phyloP scores from a whole-genome alignment of 1,139 yeast genomes.

The Suhomyces anneliseae region DNA sequence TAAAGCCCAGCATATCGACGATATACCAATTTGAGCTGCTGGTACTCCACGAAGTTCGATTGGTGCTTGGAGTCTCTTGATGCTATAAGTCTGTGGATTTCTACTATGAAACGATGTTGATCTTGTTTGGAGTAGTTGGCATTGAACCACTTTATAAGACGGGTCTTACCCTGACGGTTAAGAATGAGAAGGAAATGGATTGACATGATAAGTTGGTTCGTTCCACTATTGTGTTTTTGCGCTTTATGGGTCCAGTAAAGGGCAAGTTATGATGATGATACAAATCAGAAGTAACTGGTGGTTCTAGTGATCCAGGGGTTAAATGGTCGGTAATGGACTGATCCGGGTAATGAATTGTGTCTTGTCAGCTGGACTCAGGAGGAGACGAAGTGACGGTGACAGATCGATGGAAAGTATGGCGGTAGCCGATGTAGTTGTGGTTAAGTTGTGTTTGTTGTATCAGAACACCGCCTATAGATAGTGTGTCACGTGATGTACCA shows the following conservation, averaged over 20 bases:
- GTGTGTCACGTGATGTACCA: too few species aligned
- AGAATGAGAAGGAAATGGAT: constrained; percentile 78
- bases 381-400: too few species aligned
- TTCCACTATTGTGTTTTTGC: background rate
- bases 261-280: too few species aligned
- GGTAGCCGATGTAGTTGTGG: too few species aligned
- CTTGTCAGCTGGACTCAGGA: too few species aligned
- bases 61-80: constrained; percentile 84
- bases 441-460: too few species aligned
- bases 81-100: constrained; percentile 79
- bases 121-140: constrained; percentile 40
- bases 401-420: too few species aligned
- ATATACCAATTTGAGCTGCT: constrained; percentile 74
- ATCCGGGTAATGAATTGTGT: too few species aligned
- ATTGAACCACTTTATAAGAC: constrained; percentile 80
- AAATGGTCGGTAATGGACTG: too few species aligned
- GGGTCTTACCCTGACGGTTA: constrained; percentile 90
- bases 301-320: too few species aligned
- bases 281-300: too few species aligned
- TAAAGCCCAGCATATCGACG: constrained; percentile 90
- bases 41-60: constrained; percentile 76
- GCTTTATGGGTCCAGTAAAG: background rate
- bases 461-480: too few species aligned
- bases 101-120: constrained; percentile 56
- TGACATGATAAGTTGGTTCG: constrained; percentile 42